Conservation (phyloP, 352 stramenopile species). For the Phytophthora pseudosyringae region DNA sequence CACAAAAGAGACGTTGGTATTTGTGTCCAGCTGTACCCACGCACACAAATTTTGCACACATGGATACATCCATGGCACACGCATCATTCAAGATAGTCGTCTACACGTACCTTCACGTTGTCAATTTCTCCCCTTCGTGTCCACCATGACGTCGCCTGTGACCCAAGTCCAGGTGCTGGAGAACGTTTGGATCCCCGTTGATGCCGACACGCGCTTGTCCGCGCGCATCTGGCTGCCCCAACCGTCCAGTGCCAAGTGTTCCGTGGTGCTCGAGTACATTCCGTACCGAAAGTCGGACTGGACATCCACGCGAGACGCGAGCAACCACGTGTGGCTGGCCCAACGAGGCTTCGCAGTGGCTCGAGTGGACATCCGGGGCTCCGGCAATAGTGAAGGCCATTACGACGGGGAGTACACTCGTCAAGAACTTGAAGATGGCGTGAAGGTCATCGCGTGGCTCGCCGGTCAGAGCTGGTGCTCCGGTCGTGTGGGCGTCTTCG, state of each 20-base stretch:
- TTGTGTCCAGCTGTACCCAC: no score
- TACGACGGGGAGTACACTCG: conserved; percentile 52
- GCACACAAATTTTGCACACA: not conserved
- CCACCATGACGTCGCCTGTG: conserved; percentile 1
- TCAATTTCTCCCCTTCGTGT: conserved; percentile 4
- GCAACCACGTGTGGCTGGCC: conserved; percentile 58
- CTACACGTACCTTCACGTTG: conserved; percentile 3
- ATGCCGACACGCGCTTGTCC: conserved; percentile 32
- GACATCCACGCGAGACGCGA: conserved; percentile 47
- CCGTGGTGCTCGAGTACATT: conserved; percentile 62
- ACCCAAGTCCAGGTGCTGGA: conserved; percentile 34
- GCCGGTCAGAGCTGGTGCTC: conserved; percentile 51
- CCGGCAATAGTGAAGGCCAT: conserved; percentile 53
- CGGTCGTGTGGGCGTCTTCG: conserved; percentile 49
- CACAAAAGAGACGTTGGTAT: not conserved
- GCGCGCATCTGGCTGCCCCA: conserved; percentile 48
- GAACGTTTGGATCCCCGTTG: conserved; percentile 52
- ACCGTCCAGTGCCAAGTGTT: conserved; percentile 22
- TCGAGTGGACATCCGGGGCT: conserved; percentile 57
- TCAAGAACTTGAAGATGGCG: conserved; percentile 53
- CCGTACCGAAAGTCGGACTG: conserved; percentile 61
- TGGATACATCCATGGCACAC: not conserved
- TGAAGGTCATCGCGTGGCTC: conserved; percentile 56
- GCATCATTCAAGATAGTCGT: conserved; percentile 1
- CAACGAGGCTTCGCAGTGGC: conserved; percentile 52